These are phyloP conservation scores for Candida ipomoeae DNA, from an alignment of 805 yeast species.

Conservation along the genomic window DNA sequence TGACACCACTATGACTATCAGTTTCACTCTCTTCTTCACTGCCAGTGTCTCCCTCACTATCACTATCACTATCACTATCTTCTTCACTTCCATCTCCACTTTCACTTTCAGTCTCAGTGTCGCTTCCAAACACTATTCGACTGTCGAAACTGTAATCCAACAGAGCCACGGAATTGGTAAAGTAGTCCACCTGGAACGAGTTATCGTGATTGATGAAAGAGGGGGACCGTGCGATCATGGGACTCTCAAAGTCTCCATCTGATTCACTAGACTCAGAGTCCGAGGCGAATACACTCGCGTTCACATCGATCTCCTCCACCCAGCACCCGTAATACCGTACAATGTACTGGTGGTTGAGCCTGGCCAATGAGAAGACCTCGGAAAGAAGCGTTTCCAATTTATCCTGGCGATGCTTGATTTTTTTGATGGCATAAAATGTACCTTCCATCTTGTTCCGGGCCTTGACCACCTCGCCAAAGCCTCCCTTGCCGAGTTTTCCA, in stretches of 20 bases:
- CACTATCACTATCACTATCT: neutral
- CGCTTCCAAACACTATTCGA: conserved; percentile 25
- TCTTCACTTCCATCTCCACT: neutral
- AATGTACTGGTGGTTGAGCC: conserved; percentile 91
- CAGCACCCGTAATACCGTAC: conserved; percentile 97
- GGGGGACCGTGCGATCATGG: conserved; percentile 19
- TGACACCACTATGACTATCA: neutral
- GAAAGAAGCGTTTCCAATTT: conserved; percentile 76
- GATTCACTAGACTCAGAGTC: conserved; percentile 8
- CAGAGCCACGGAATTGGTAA: conserved; percentile 61
- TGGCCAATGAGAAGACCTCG: conserved; percentile 87
- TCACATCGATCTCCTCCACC: conserved; percentile 67
- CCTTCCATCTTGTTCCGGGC: conserved; percentile 93
- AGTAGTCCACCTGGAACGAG: conserved; percentile 54
- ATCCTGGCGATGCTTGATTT: conserved; percentile 77
- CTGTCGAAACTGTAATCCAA: conserved; percentile 42
- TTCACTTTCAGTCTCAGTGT: neutral
- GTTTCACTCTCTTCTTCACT: conserved; percentile 4
- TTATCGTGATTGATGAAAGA: conserved; percentile 19
- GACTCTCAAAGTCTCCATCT: conserved; percentile 21
- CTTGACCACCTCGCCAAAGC: conserved; percentile 97
- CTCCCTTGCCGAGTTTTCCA: conserved; percentile 88
- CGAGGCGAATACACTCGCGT: conserved; percentile 16
- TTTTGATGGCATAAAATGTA: conserved; percentile 89
- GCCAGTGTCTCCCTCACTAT: neutral